Percentiles rank a stretch among this genome's conserved stretches.
Evolutionary conservation across 768 basidiomycete genomes (phyloP).

Genomic region (Agrocybe pediades): DNA sequence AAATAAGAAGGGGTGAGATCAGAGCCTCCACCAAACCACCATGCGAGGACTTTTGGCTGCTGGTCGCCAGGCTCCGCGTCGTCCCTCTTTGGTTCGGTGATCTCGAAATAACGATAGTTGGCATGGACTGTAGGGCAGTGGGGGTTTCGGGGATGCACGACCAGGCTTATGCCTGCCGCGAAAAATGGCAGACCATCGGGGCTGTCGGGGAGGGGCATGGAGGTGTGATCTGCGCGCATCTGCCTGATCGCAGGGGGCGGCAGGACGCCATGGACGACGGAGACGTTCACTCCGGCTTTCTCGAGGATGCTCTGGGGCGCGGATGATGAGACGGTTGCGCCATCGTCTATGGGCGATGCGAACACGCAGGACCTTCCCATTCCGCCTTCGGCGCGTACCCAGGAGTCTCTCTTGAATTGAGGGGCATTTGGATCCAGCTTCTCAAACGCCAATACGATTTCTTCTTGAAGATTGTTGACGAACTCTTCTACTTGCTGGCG

Average conservation of each 20-base stretch:
- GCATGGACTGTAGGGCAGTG: conserved; percentile 92
- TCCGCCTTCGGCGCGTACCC: conserved; percentile 75
- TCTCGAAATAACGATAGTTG: conserved; percentile 98
- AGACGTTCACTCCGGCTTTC: conserved; percentile 96
- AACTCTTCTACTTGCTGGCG: conserved; percentile 77
- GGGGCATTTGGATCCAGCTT: conserved; percentile 71
- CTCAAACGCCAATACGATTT: conserved; percentile 80
- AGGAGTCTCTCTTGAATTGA: conserved; percentile 79
- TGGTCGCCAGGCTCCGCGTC: conserved; percentile 22
- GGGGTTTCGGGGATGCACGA: conserved; percentile 93
- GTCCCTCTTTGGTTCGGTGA: conserved; percentile 57
- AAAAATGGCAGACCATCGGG: conserved; percentile 83
- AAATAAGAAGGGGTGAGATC: conserved; percentile 96
- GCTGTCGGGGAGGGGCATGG: conserved; percentile 65
- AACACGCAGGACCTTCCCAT: conserved; percentile 86
- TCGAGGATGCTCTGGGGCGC: conserved; percentile 63
- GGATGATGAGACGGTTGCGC: conserved; percentile 11
- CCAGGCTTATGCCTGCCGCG: conserved; percentile 88
- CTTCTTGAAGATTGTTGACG: conserved; percentile 73
- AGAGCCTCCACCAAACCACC: conserved; percentile 99
- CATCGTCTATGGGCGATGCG: conserved; percentile 45
- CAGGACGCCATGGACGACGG: conserved; percentile 84
- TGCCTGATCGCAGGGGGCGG: conserved; percentile 89
- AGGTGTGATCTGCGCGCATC: conserved; percentile 92
- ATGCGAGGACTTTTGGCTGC: conserved; percentile 67